Percentiles rank a stretch among this genome's conserved stretches.
Evolutionary conservation across 768 basidiomycete genomes (phyloP).

Genomic region (Xerocomellus chrysenteron): DNA sequence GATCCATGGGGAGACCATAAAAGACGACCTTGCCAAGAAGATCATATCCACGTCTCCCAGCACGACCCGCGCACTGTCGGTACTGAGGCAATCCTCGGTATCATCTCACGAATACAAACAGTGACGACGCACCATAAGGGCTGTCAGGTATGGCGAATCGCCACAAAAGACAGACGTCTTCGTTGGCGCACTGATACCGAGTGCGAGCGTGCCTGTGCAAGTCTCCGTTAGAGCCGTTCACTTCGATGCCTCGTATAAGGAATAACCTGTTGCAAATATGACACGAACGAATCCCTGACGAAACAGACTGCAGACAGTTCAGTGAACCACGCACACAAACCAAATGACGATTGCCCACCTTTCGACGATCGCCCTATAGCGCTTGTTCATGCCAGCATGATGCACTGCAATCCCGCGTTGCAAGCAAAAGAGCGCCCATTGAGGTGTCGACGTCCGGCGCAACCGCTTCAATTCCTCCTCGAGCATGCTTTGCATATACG

Average conservation of each 20-base stretch:
- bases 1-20: slow-evolving; percentile 63
- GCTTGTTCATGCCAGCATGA: slow-evolving; percentile 67
- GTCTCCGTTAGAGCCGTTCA: neutral
- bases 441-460: slow-evolving; percentile 32
- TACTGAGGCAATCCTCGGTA: slow-evolving; percentile 40
- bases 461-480: slow-evolving; percentile 46
- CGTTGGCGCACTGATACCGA: slow-evolving; percentile 75
- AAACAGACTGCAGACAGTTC: slow-evolving; percentile 38
- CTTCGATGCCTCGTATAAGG: neutral
- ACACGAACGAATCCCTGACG: slow-evolving; percentile 62
- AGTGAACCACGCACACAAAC: neutral
- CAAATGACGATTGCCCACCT: slow-evolving; percentile 35
- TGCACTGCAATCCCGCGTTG: slow-evolving; percentile 66
- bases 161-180: slow-evolving; percentile 65
- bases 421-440: slow-evolving; percentile 49
- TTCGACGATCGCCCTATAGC: slow-evolving; percentile 58
- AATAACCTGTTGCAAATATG: slow-evolving; percentile 64
- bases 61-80: slow-evolving; percentile 72
- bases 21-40: slow-evolving; percentile 71
- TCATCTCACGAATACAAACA: neutral
- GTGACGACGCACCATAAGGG: slow-evolving; percentile 49
- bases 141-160: slow-evolving; percentile 59
- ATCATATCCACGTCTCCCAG: slow-evolving; percentile 71
- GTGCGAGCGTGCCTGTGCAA: slow-evolving; percentile 61
- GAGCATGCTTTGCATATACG: slow-evolving; percentile 49